Base-by-base conservation (phyloP, 2,329 filamentous ascomycete species). In the Cercospora brassicicola region DNA sequence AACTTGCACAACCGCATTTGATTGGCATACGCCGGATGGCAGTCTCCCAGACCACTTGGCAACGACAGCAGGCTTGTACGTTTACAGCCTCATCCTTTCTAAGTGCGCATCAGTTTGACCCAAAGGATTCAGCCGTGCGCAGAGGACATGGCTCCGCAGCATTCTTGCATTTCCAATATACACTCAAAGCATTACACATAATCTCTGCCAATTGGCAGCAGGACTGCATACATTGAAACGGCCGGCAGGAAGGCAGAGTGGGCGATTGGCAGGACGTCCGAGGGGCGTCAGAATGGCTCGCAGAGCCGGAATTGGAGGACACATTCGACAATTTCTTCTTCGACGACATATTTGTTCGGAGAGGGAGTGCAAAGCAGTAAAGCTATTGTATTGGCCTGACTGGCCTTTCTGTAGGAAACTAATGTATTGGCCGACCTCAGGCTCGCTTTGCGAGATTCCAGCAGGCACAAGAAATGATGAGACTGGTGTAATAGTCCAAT, bases 181-280 rank as follows among this genome's bases (percentile, higher is more conserved):
- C 20, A 59, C 51, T 13, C 55, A 48, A 39, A 11, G 39, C 33
- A 39, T 42, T 36, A 20, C 23, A 56, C 13, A 31, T 57, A 45
- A 56, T 45, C 62, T 64, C 62, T 64, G 62, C 62, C 62, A 11
- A 57, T 8, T 59, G 62, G 62, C 62, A 64, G 62, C 62, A 64
- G 62, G 53, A 64, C 53, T 64, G 62, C 62, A 64, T 64, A 64
- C 51, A 59, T 64, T 53, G 53, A 59, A 11, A 64, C 53, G 62
- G 62, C 36, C 45, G 45, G 13, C 55, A n/a, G 36, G 36, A 42
- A 42, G 13, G 55, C 28, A 20, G 28, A 31, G 18, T 11, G 30
- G 18, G 30, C 55, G 55, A 59, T 59, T n/a, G 28, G 31, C 10
- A 26, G 31, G 6, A 30, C 18, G 39, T 26, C 15, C 26, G 15